Conservation (phyloP, 768 basidiomycete genomes). For the Auriscalpium microsporum region DNA sequence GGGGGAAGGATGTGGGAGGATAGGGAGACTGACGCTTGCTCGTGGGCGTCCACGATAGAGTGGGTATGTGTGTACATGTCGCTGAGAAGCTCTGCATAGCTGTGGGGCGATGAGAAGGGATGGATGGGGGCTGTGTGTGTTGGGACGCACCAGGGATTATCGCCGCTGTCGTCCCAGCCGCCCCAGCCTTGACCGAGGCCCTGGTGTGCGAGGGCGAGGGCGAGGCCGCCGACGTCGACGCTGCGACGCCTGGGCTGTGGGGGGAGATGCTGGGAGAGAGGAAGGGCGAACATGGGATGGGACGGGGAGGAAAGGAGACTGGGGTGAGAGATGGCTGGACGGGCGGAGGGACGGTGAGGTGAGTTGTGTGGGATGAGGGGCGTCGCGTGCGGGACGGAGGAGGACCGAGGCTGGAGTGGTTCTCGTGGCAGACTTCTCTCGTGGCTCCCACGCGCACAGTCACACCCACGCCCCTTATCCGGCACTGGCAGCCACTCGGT, state of each 20-base stretch:
- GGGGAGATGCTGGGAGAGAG: slow-evolving; percentile 1
- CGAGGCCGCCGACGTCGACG: slow-evolving; percentile 85
- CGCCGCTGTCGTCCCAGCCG: slow-evolving; percentile 41
- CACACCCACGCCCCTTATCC: too few species aligned
- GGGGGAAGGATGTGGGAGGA: not conserved
- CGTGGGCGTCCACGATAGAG: slow-evolving; percentile 52
- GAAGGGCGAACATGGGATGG: slow-evolving; percentile 1
- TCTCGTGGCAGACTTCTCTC: too few species aligned
- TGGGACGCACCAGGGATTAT: slow-evolving; percentile 40
- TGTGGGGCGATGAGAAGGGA: slow-evolving; percentile 10
- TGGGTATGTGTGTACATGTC: slow-evolving; percentile 81
- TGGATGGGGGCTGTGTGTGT: slow-evolving; percentile 1
- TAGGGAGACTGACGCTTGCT: slow-evolving; percentile 30
- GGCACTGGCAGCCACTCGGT: too few species aligned
- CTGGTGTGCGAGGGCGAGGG: slow-evolving; percentile 59
- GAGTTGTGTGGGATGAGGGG: not conserved
- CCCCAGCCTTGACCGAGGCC: slow-evolving; percentile 69
- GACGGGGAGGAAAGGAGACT: slow-evolving; percentile 1
- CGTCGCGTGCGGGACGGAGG: too few species aligned
- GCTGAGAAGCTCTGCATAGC: slow-evolving; percentile 74
- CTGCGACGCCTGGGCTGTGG: slow-evolving; percentile 46
- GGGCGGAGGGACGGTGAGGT: not conserved
- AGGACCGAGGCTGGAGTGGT: too few species aligned
- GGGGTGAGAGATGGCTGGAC: not conserved
- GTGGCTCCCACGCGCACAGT: too few species aligned